Evolutionary conservation across 2,329 filamentous ascomycete species (phyloP).

Genomic region (Claviceps purpurea): DNA sequence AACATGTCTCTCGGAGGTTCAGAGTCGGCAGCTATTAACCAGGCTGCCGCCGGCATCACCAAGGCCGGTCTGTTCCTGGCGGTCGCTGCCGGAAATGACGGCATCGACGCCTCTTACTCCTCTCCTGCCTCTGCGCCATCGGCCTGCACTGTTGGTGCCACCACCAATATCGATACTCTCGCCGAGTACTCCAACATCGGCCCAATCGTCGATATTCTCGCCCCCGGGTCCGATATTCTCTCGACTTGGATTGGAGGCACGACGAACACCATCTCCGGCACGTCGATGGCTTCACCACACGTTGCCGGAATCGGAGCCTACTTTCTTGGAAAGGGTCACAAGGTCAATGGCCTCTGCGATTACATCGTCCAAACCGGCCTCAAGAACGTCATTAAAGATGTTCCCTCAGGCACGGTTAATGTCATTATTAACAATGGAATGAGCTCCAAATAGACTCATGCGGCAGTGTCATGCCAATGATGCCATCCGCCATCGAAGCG

Average conservation of each 20-base stretch:
- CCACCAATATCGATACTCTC: constrained; percentile 20
- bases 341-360: constrained; percentile 31
- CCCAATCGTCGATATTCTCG: constrained; percentile 31
- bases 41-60: constrained; percentile 30
- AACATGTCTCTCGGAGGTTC: constrained; percentile 43
- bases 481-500: too few species aligned
- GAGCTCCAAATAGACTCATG: too few species aligned
- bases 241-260: constrained; percentile 30
- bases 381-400: constrained; percentile 25
- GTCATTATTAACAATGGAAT: constrained; percentile 37
- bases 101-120: constrained; percentile 26
- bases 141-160: constrained; percentile 38
- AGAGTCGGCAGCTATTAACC: constrained; percentile 31
- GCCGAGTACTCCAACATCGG: constrained; percentile 39
- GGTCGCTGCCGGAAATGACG: constrained; percentile 41
- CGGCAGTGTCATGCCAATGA: too few species aligned
- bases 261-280: constrained; percentile 27
- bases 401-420: constrained; percentile 34
- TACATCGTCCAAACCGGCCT: constrained; percentile 31
- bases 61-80: constrained; percentile 33
- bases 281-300: constrained; percentile 28
- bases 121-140: constrained; percentile 30
- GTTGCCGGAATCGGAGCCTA: constrained; percentile 28
- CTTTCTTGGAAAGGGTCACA: constrained; percentile 27
- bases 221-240: constrained; percentile 31